Percentiles rank a stretch among this genome's conserved stretches.
Evolutionary conservation across 2,329 filamentous ascomycete genomes (phyloP).

Genomic region (Geosmithia flava): DNA sequence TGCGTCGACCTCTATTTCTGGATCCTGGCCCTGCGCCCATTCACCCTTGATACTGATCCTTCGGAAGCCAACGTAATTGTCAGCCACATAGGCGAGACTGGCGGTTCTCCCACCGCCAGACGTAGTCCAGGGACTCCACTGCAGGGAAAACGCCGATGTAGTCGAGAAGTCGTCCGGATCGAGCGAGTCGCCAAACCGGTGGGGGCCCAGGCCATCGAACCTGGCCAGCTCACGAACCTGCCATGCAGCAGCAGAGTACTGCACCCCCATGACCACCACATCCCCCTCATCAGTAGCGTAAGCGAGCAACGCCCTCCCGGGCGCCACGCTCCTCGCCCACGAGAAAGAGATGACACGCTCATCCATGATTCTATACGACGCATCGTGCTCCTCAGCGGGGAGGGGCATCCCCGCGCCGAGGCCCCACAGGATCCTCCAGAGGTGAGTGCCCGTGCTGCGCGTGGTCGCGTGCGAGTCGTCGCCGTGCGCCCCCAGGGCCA

Average conservation of each 20-base stretch:
- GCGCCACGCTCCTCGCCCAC: slow-evolving; percentile 33
- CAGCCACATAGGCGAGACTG: slow-evolving; percentile 36
- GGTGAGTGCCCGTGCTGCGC: slow-evolving; percentile 26
- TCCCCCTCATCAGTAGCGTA: slow-evolving; percentile 38
- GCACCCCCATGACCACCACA: slow-evolving; percentile 37
- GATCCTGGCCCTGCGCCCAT: slow-evolving; percentile 20
- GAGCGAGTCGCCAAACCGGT: slow-evolving; percentile 18
- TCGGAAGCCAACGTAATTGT: slow-evolving; percentile 43
- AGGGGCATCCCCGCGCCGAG: slow-evolving; percentile 38
- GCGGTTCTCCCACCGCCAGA: slow-evolving; percentile 20
- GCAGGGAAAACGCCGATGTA: slow-evolving; percentile 36
- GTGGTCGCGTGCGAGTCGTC: slow-evolving; percentile 14
- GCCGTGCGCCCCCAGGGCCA: slow-evolving; percentile 36
- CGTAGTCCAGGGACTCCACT: slow-evolving; percentile 41
- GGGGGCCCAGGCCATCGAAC: slow-evolving; percentile 34
- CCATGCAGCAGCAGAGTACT: slow-evolving; percentile 29
- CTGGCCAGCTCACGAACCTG: slow-evolving; percentile 34
- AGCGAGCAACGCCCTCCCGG: slow-evolving; percentile 31
- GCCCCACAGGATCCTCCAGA: slow-evolving; percentile 44
- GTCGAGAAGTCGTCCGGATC: slow-evolving; percentile 37
- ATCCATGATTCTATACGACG: slow-evolving; percentile 20
- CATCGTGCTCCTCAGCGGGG: slow-evolving; percentile 23
- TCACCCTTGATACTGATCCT: slow-evolving; percentile 26
- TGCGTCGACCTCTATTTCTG: slow-evolving; percentile 24
- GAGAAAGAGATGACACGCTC: slow-evolving; percentile 38